Conservation (phyloP, 1,139 yeast species). For the Blastobotrys capitulatus region DNA sequence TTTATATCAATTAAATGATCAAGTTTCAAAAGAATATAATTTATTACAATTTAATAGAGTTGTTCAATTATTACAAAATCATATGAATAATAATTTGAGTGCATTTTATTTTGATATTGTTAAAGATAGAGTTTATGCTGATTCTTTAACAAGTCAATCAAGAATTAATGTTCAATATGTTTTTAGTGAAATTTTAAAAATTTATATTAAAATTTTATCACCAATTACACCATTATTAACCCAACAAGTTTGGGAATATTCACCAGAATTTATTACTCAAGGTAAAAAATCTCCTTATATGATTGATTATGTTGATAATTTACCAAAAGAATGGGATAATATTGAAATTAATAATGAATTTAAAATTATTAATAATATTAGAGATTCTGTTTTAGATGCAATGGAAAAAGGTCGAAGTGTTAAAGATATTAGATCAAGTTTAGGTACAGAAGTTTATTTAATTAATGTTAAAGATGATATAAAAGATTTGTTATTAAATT, state of each 20-base stretch:
- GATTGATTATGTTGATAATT: constrained; percentile 28
- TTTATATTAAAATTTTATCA: constrained; percentile 60
- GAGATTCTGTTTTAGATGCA: constrained; percentile 45
- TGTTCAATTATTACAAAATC: constrained; percentile 55
- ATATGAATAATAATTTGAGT: constrained; percentile 70
- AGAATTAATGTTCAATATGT: constrained; percentile 72
- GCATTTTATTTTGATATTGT: constrained; percentile 81
- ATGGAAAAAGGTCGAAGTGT: constrained; percentile 46
- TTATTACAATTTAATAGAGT: constrained; percentile 63
- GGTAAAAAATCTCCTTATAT: constrained; percentile 45
- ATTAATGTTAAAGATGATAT: constrained; percentile 21
- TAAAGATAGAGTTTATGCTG: constrained; percentile 83
- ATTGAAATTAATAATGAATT: constrained; percentile 32
- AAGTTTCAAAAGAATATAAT: constrained; percentile 44
- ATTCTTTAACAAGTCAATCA: constrained; percentile 40
- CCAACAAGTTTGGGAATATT: constrained; percentile 80
- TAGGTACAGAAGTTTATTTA: constrained; percentile 53
- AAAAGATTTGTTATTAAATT: constrained; percentile 23
- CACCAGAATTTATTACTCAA: constrained; percentile 36
- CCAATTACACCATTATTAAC: constrained; percentile 81
- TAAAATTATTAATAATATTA: constrained; percentile 40
- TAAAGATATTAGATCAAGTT: constrained; percentile 53
- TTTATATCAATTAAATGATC: constrained; percentile 44
- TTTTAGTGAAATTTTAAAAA: constrained; percentile 51
- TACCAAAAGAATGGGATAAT: constrained; percentile 33